phyloP scores from a whole-genome alignment of 139 green algal species.

The Chlorella sp. region DNA sequence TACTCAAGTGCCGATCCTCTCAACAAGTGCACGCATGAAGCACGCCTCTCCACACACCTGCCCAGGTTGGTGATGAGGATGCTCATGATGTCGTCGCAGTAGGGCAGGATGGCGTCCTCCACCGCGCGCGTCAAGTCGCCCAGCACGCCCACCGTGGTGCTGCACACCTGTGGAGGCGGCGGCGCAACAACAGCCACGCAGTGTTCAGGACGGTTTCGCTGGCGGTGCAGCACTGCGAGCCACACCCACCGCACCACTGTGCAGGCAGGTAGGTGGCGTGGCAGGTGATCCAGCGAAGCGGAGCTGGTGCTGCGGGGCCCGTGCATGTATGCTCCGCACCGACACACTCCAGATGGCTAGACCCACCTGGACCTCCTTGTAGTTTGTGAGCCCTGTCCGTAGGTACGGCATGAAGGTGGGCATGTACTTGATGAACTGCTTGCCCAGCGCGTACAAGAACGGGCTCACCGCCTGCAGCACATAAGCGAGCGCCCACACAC shows the following conservation, averaged over 20 bases:
- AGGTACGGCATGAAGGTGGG: conserved; percentile 76
- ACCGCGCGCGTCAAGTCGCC: conserved; percentile 84
- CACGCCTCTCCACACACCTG: too few species aligned
- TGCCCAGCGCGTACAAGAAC: conserved; percentile 70
- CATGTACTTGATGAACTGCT: conserved; percentile 92
- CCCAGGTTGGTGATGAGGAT: conserved; percentile 57
- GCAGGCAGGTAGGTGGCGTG: not conserved
- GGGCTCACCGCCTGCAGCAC: conserved; percentile 88
- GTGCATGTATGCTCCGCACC: too few species aligned
- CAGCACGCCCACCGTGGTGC: conserved; percentile 82
- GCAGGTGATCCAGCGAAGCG: too few species aligned
- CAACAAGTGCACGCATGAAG: too few species aligned
- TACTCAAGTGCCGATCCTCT: too few species aligned
- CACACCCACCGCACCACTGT: too few species aligned
- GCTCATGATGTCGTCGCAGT: conserved; percentile 77
- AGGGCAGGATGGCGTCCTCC: conserved; percentile 69
- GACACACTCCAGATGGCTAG: too few species aligned
- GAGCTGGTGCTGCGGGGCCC: too few species aligned
- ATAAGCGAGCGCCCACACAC: too few species aligned
- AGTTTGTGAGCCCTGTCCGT: conserved; percentile 77
- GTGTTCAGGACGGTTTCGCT: too few species aligned
- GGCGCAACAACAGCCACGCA: too few species aligned
- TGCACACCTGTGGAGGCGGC: conserved; percentile 59
- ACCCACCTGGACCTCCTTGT: conserved; percentile 67
- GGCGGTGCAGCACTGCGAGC: too few species aligned